These are phyloP conservation scores for Crataegus laevigata DNA, from an alignment of 306 rosid species.

Conservation along the genomic window DNA sequence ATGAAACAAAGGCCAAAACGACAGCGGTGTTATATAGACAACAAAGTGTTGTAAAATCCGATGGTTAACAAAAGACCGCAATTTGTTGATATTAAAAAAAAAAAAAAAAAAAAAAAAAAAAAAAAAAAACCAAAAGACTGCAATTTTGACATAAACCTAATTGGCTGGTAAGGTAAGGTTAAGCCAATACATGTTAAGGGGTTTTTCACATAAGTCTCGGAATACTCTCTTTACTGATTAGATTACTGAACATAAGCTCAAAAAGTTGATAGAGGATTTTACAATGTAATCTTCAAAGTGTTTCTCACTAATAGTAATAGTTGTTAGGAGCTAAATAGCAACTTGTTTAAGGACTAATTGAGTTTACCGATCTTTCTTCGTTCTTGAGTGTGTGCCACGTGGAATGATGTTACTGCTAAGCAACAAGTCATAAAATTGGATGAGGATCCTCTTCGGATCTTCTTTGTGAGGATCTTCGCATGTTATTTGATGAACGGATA, in stretches of 20 bases:
- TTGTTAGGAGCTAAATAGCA: no score
- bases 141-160: conserved; percentile 1
- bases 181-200: neutral
- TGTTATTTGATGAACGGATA: no score
- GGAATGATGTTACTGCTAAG: conserved; percentile 1
- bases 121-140: neutral
- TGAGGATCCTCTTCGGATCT: neutral
- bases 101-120: no score
- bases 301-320: neutral
- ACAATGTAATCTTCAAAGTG: neutral
- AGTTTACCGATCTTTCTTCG: conserved; percentile 8
- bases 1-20: conserved; percentile 21
- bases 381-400: conserved; percentile 33
- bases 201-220: neutral
- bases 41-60: conserved; percentile 44
- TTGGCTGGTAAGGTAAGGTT: conserved; percentile 11
- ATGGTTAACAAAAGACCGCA: neutral
- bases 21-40: conserved; percentile 31
- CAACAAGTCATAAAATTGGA: conserved; percentile 23
- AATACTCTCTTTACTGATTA: neutral
- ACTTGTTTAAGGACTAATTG: neutral
- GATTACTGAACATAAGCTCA: neutral
- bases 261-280: neutral
- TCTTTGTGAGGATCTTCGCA: no score
- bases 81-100: neutral